A percentile compares a stretch with the other conserved stretches of the same genome.
Evolutionary conservation across 2,329 filamentous ascomycete genomes (phyloP).

Genomic region (Colletotrichum theobromicola): DNA sequence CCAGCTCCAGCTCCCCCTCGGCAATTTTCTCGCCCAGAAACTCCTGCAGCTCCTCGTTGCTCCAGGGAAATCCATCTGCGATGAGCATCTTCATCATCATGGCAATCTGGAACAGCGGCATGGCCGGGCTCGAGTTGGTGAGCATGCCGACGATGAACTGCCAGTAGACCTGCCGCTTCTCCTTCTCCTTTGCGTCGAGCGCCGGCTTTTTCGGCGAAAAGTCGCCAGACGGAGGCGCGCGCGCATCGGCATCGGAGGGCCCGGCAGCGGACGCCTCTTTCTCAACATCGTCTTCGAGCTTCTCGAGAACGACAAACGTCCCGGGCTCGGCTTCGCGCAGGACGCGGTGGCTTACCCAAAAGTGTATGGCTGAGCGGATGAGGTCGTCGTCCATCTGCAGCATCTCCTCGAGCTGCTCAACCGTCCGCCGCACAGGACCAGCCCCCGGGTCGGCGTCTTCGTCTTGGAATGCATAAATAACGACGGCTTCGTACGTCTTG

Average conservation of each 20-base stretch:
- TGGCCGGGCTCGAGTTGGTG: conserved; percentile 82
- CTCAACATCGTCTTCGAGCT: conserved; percentile 46
- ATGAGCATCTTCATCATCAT: conserved; percentile 97
- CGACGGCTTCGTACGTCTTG: conserved; percentile 83
- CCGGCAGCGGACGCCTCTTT: conserved; percentile 36
- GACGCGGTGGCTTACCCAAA: conserved; percentile 74
- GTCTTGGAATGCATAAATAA: conserved; percentile 82
- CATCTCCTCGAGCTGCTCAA: conserved; percentile 59
- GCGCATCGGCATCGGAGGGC: conserved; percentile 17
- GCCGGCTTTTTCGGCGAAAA: conserved; percentile 54
- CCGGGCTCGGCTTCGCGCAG: conserved; percentile 61
- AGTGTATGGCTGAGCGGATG: conserved; percentile 68
- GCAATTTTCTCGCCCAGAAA: conserved; percentile 82
- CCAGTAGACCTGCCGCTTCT: conserved; percentile 74
- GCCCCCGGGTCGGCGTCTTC: conserved; percentile 41
- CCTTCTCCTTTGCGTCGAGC: conserved; percentile 69
- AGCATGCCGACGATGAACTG: conserved; percentile 95
- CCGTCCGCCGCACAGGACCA: conserved; percentile 42
- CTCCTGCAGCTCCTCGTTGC: conserved; percentile 84
- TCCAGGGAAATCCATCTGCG: conserved; percentile 86
- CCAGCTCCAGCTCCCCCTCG: conserved; percentile 71
- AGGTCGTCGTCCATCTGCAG: conserved; percentile 79
- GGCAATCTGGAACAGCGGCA: conserved; percentile 80
- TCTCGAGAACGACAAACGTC: conserved; percentile 73
- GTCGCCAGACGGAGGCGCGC: conserved; percentile 30